A percentile compares a stretch with the other conserved stretches of the same genome.
Evolutionary conservation across 192 early-diverging fungal genomes (phyloP).

Genomic region (Coemansia sp.): DNA sequence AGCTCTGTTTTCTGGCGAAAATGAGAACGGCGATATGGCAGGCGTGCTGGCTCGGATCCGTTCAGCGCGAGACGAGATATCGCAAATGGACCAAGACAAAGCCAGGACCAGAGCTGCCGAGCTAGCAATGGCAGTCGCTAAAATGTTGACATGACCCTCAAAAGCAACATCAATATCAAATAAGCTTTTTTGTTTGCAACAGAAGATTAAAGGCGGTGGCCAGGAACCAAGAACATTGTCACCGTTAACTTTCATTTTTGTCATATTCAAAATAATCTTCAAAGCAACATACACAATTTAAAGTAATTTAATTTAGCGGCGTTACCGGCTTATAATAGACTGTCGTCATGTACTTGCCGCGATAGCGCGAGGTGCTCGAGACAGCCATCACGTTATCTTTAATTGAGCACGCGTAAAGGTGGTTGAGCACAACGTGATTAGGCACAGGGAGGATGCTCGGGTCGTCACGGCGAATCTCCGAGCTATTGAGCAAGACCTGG

Average conservation of each 20-base stretch:
- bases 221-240: conserved; percentile 48
- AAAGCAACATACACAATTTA: not conserved
- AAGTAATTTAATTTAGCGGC: conserved; percentile 8
- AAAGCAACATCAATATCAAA: not conserved
- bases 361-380: conserved; percentile 85
- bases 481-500: conserved; percentile 86
- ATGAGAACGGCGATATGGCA: conserved; percentile 26
- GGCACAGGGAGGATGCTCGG: conserved; percentile 82
- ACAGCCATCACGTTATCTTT: conserved; percentile 96
- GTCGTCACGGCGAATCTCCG: conserved; percentile 72
- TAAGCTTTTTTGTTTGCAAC: not conserved
- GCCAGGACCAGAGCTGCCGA: conserved; percentile 44
- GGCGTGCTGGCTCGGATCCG: conserved; percentile 23
- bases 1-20: conserved; percentile 13
- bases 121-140: conserved; percentile 42
- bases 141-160: not conserved
- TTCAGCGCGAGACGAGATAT: conserved; percentile 31
- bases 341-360: conserved; percentile 76
- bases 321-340: conserved; percentile 58
- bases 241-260: too few relatives aligned
- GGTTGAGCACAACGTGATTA: conserved; percentile 92
- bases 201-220: conserved; percentile 38
- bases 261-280: too few relatives aligned
- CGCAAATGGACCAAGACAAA: conserved; percentile 28
- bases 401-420: conserved; percentile 95